These are phyloP conservation scores for Candida nitratophila DNA, from an alignment of 805 yeast genomes.

Conservation along the genomic window DNA sequence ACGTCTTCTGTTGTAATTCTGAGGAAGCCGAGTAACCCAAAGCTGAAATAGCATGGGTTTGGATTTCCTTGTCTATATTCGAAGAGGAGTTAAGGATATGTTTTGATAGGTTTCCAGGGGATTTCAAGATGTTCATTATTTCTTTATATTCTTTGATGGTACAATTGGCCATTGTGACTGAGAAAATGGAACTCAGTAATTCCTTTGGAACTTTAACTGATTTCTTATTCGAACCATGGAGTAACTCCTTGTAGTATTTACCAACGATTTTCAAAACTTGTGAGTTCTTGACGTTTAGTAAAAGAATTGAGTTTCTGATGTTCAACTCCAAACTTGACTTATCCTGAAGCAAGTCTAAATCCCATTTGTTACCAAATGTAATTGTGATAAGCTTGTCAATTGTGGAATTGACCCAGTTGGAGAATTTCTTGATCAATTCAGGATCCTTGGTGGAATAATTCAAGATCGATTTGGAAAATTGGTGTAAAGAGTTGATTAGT, in stretches of 20 bases:
- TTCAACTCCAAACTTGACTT: conserved; percentile 19
- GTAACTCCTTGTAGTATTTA: conserved; percentile 38
- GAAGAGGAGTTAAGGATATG: conserved; percentile 25
- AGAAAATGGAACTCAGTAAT: conserved; percentile 37
- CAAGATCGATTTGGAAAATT: conserved; percentile 21
- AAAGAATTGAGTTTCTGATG: conserved; percentile 28
- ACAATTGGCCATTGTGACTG: conserved; percentile 30
- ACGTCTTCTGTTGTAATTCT: conserved; percentile 43
- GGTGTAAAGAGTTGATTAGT: conserved; percentile 29
- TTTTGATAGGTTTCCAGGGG: conserved; percentile 36
- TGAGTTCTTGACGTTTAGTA: conserved; percentile 25
- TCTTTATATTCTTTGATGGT: conserved; percentile 52
- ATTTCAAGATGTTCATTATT: conserved; percentile 44
- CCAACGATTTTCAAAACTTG: conserved; percentile 28
- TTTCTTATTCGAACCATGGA: conserved; percentile 41
- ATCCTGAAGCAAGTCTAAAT: conserved; percentile 16
- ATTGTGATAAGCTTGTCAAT: neutral
- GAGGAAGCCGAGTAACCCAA: conserved; percentile 41
- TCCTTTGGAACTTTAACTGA: conserved; percentile 46
- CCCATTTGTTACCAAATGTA: conserved; percentile 25
- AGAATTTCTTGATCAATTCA: neutral
- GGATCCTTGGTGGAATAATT: conserved; percentile 12
- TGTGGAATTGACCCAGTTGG: conserved; percentile 1
- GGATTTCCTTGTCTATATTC: conserved; percentile 30
- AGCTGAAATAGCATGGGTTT: conserved; percentile 48